A percentile compares a stretch with the other conserved stretches of the same genome.
Conservation (phyloP, 179 eudicot species). For the Sideroxylon spinosum region DNA sequence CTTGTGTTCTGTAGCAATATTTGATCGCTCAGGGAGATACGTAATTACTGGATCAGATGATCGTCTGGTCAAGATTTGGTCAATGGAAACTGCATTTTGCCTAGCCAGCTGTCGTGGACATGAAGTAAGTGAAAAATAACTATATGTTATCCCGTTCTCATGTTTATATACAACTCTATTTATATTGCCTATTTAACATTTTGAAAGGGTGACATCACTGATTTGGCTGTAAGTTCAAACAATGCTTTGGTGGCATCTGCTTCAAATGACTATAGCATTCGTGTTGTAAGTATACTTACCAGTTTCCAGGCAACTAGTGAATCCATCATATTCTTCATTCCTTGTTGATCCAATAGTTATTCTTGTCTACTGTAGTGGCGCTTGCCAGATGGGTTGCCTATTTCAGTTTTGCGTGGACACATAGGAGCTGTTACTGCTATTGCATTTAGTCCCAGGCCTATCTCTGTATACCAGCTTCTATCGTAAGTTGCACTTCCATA, state of each 20-base stretch:
- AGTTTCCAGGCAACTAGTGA: conserved; percentile 14
- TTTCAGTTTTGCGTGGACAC: conserved; percentile 91
- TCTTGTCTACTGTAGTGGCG: conserved; percentile 66
- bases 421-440: conserved; percentile 92
- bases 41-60: conserved; percentile 98
- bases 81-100: conserved; percentile 96
- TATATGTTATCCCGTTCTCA: neutral
- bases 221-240: conserved; percentile 88
- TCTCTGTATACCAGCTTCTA: conserved; percentile 66
- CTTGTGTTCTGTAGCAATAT: conserved; percentile 61
- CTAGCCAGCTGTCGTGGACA: conserved; percentile 97
- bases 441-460: conserved; percentile 84
- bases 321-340: conserved; percentile 5
- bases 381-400: conserved; percentile 86
- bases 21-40: conserved; percentile 86
- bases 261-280: conserved; percentile 89
- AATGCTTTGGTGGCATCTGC: conserved; percentile 96
- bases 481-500: conserved; percentile 54
- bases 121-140: conserved; percentile 55
- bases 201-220: conserved; percentile 92
- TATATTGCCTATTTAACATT: conserved; percentile 10
- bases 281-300: conserved; percentile 66
- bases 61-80: conserved; percentile 96
- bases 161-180: neutral
- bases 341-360: neutral